These are phyloP conservation scores for Rosa hybrid DNA, from an alignment of 331 rosid genomes.

Conservation along the genomic window DNA sequence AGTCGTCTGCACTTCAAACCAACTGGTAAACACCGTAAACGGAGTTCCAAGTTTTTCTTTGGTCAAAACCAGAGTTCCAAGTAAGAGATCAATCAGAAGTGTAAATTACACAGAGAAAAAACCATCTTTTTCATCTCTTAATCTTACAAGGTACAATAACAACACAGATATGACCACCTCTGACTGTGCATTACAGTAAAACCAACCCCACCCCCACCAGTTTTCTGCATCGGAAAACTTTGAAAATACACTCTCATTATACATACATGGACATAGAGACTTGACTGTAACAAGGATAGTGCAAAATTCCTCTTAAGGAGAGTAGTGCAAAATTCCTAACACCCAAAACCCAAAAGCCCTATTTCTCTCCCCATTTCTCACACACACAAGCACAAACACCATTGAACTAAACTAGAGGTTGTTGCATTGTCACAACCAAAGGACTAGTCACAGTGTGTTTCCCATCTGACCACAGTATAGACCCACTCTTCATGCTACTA, in stretches of 20 bases:
- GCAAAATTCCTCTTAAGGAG: constrained; percentile 47
- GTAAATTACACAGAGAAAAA: constrained; percentile 28
- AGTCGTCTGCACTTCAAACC: constrained; percentile 11
- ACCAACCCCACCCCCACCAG: constrained; percentile 41
- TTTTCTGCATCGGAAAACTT: constrained; percentile 53
- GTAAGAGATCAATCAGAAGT: background rate
- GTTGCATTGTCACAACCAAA: constrained; percentile 91
- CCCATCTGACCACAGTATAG: constrained; percentile 83
- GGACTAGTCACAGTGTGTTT: constrained; percentile 89
- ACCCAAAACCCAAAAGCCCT: constrained; percentile 28
- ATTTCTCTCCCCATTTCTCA: background rate
- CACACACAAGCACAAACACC: constrained; percentile 16
- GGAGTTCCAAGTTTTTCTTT: too few species aligned
- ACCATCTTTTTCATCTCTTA: constrained; percentile 38
- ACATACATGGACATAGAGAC: constrained; percentile 38
- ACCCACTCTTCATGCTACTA: constrained; percentile 64
- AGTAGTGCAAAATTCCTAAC: constrained; percentile 45
- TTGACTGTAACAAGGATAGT: constrained; percentile 32
- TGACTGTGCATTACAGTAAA: constrained; percentile 37
- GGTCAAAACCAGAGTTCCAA: background rate
- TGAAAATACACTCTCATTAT: constrained; percentile 33
- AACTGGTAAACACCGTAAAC: constrained; percentile 13
- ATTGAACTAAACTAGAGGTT: constrained; percentile 56
- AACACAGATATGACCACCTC: constrained; percentile 24
- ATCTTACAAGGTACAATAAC: constrained; percentile 37